phyloP scores from a whole-genome alignment of 2,329 filamentous ascomycete species.

The Aspergillus piperis region DNA sequence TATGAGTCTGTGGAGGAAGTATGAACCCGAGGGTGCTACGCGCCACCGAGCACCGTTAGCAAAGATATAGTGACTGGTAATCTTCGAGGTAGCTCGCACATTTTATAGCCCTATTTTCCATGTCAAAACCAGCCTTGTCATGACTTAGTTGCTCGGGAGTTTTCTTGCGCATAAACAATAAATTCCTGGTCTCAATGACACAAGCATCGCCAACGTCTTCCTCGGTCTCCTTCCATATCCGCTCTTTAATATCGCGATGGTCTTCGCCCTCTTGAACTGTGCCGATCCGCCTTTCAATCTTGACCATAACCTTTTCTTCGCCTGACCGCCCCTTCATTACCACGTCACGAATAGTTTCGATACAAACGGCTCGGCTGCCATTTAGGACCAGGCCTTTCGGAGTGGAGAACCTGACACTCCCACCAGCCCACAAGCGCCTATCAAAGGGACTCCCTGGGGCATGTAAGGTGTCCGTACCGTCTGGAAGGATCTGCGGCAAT shows the following conservation, averaged over 20 bases:
- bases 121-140: conserved; percentile 28
- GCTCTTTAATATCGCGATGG: conserved; percentile 37
- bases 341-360: conserved; percentile 52
- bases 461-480: conserved; percentile 83
- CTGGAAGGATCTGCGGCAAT: conserved; percentile 65
- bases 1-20: conserved; percentile 60
- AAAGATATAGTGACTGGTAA: conserved; percentile 11
- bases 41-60: conserved; percentile 20
- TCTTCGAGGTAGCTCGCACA: conserved; percentile 30
- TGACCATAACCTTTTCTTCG: conserved; percentile 62
- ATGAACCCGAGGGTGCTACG: conserved; percentile 52
- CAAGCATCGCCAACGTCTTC: conserved; percentile 45
- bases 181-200: conserved; percentile 60
- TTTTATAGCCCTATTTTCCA: conserved; percentile 34
- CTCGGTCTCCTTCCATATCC: conserved; percentile 48
- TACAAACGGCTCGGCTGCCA: conserved; percentile 44
- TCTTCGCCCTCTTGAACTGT: conserved; percentile 40
- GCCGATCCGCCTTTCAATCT: conserved; percentile 57
- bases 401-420: conserved; percentile 60
- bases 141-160: conserved; percentile 37
- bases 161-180: conserved; percentile 64
- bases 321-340: conserved; percentile 53
- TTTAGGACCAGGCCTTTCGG: conserved; percentile 32
- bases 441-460: conserved; percentile 71
- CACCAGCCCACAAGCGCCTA: conserved; percentile 87